phyloP scores from a whole-genome alignment of 768 basidiomycete genomes.

The Hericium coralloides region DNA sequence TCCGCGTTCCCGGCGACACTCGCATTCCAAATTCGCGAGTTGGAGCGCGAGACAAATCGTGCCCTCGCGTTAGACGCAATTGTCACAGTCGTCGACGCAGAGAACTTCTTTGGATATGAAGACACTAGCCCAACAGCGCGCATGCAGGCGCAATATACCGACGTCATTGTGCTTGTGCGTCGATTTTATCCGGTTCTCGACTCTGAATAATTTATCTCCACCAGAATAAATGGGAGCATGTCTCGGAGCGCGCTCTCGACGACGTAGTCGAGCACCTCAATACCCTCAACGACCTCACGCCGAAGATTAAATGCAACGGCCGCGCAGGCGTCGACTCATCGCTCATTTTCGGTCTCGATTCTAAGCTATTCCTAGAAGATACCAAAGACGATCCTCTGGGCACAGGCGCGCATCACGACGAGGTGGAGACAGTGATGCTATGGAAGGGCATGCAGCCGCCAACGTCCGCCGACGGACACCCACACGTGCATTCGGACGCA shows the following conservation, averaged over 20 bases:
- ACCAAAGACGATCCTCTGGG: slow-evolving; percentile 5
- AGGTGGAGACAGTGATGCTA: slow-evolving; percentile 76
- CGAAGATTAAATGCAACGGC: slow-evolving; percentile 65
- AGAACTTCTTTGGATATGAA: slow-evolving; percentile 90
- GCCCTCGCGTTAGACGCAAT: slow-evolving; percentile 85
- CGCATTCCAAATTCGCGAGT: slow-evolving; percentile 87
- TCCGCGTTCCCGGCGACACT: slow-evolving; percentile 94
- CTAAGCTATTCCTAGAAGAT: slow-evolving; percentile 52
- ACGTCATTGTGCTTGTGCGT: slow-evolving; percentile 77
- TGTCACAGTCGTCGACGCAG: slow-evolving; percentile 83
- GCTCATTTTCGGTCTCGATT: slow-evolving; percentile 84
- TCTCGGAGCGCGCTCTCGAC: slow-evolving; percentile 72
- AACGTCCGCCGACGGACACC: slow-evolving; percentile 10
- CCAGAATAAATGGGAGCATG: slow-evolving; percentile 87
- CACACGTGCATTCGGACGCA: slow-evolving; percentile 9
- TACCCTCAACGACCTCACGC: slow-evolving; percentile 85
- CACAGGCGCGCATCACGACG: slow-evolving; percentile 52
- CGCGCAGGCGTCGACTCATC: slow-evolving; percentile 62
- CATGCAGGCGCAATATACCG: slow-evolving; percentile 94
- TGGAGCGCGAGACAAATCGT: slow-evolving; percentile 68
- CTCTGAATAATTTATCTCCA: background rate
- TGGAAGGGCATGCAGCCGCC: slow-evolving; percentile 29
- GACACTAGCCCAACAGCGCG: slow-evolving; percentile 87
- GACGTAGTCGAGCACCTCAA: slow-evolving; percentile 78
- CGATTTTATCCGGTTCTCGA: background rate